Evolutionary conservation across 257 asterid genomes (phyloP), one percentile per base, ranked within the genome.

Genomic region (Jacaranda mimosifolia): DNA sequence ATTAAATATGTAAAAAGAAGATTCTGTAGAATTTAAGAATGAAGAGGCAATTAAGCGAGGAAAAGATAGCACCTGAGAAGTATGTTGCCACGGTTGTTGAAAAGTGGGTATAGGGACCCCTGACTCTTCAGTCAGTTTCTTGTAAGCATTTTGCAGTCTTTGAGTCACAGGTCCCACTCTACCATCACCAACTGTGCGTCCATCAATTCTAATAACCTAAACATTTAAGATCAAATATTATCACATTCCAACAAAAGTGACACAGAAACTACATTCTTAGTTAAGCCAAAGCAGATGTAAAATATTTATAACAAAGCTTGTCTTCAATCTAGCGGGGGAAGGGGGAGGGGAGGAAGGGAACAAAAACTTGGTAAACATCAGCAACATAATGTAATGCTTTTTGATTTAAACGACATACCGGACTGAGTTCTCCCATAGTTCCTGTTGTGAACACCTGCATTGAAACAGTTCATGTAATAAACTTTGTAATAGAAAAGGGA

Each of bases 21-120:
- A 26, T 26, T 26, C 46, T 5, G 46, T 5, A 42, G 46, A 42
- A 42, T 42, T 1, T 26, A 48, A 8, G 55, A 42, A 18, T 43
- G 0, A 45, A 68, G 40, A 68, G 9, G 43, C 11, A 68, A 68
- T 11, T 6, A 15, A 70, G 42, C 43, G 6, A 64, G 46, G 59
- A 52, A 63, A 46, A 11, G n/a, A 32, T 14, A 9, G 39, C 52
- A 74, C 83, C 75, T 53, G 3, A 9, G 10, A 46, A 66, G 18
- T 71, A 63, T 69, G 18, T 15, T 62, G 72, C 88, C 76, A 83
- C 62, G 76, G 59, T 32, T 80, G 85, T 53, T 70, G 81, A 85
- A 90, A 86, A 46, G 91, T 89, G 52, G 98, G 98, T 79, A 94
- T 92, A 71, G 92, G 87, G 72, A 94, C 95, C 62, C 99, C 98